phyloP scores from a whole-genome alignment of 139 green algal genomes.

The Yamagishiella unicocca region DNA sequence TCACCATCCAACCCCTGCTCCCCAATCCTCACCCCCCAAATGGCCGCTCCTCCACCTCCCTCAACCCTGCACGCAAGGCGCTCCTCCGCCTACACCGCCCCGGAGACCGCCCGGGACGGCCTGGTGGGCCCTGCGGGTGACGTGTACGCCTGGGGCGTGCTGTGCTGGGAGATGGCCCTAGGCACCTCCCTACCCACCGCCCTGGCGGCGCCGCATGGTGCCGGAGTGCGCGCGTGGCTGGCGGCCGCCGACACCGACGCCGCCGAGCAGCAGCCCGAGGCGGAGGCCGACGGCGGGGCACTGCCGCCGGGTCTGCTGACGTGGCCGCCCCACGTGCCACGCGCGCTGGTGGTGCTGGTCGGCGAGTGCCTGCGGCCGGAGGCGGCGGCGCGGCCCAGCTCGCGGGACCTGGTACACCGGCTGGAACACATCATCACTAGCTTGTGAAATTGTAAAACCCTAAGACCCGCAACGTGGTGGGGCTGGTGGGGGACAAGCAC shows the following conservation, averaged over 20 bases:
- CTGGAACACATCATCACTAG: slow-evolving; percentile 9
- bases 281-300: background rate
- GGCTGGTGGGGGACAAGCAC: background rate
- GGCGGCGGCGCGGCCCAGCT: background rate
- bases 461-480: background rate
- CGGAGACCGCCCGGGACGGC: background rate
- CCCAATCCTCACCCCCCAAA: background rate
- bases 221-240: background rate
- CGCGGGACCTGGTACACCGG: background rate
- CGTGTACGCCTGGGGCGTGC: slow-evolving; percentile 2
- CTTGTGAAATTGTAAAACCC: too few relatives aligned
- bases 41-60: background rate
- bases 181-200: background rate
- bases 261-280: background rate
- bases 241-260: background rate
- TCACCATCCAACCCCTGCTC: too few relatives aligned
- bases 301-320: slow-evolving; percentile 7
- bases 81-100: slow-evolving; percentile 20
- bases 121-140: background rate
- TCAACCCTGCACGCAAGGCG: background rate
- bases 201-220: background rate
- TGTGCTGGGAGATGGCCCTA: background rate
- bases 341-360: background rate
- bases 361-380: slow-evolving; percentile 1
- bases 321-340: slow-evolving; percentile 1